Conservation (phyloP, 2,329 filamentous ascomycete genomes). For the Monosporascus cannonballus region DNA sequence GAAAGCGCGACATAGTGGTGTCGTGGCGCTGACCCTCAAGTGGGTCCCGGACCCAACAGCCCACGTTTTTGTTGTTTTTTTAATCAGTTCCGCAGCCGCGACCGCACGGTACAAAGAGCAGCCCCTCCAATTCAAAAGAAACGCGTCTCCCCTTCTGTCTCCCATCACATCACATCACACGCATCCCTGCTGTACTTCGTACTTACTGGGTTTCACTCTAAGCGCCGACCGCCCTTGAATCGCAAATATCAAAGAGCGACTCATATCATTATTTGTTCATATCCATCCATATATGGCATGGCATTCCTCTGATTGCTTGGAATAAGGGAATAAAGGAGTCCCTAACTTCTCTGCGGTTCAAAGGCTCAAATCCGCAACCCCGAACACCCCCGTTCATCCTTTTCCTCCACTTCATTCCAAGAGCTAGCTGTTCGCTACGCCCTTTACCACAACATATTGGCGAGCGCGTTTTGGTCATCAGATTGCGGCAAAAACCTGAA, state of each 20-base stretch:
- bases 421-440: too few relatives aligned
- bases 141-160: neutral
- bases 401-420: neutral
- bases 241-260: neutral
- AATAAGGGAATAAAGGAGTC: too few relatives aligned
- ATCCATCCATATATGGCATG: too few relatives aligned
- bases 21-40: neutral
- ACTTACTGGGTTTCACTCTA: neutral
- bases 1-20: slow-evolving; percentile 1
- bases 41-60: neutral
- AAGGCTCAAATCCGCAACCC: neutral
- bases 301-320: too few relatives aligned
- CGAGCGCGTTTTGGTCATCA: too few relatives aligned
- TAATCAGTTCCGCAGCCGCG: neutral
- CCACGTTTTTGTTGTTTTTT: neutral
- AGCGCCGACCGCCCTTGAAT: neutral
- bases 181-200: neutral
- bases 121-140: neutral
- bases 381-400: neutral
- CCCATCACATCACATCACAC: neutral
- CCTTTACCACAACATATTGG: too few relatives aligned
- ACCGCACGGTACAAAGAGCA: neutral
- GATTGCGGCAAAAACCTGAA: too few relatives aligned
- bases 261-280: neutral
- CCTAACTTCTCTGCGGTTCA: neutral